Evolutionary conservation across 176 grass and related monocot species (phyloP).

Genomic region (maize (Zea mays)): Zm-B73-REFERENCE-NAM-5.0 NC_050096.1:32217501-32218000

Average conservation of each 20-base stretch:
- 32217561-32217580: background rate
- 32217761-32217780: background rate
- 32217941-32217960: background rate
- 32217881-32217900: background rate
- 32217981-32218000: constrained; percentile 18
- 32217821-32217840: background rate
- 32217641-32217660: too few relatives aligned
- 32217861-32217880: constrained; percentile 13
- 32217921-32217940: too few relatives aligned
- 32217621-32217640: background rate
- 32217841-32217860: background rate
- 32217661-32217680: background rate
- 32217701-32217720: background rate
- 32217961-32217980: constrained; percentile 34
- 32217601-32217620: constrained; percentile 11
- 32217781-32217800: background rate
- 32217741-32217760: background rate
- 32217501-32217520: constrained; percentile 20
- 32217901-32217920: too few relatives aligned
- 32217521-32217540: constrained; percentile 4
- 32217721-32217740: background rate
- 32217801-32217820: background rate
- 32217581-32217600: background rate
- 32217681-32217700: background rate
- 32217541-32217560: background rate